These are phyloP conservation scores for Fusarium penzigii DNA, from an alignment of 2,329 filamentous ascomycete species.

Conservation along the genomic window DNA sequence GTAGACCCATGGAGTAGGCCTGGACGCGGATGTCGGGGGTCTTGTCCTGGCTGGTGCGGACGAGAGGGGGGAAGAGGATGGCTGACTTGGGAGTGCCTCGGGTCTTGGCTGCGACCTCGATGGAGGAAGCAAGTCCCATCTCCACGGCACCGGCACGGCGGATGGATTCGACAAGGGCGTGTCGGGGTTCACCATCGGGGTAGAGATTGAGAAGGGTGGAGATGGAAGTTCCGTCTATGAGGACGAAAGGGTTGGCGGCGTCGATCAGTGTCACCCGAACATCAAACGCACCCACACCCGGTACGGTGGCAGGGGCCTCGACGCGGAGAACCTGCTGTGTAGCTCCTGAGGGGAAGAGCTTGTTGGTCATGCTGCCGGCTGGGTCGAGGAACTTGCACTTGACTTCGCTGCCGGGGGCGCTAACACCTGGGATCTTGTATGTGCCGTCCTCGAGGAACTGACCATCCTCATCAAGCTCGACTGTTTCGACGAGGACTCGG, in stretches of 20 bases:
- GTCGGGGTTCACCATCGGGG: constrained; percentile 1
- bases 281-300: constrained; percentile 32
- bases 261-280: constrained; percentile 37
- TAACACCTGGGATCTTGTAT: constrained; percentile 61
- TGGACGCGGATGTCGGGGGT: constrained; percentile 43
- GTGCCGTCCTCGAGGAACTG: constrained; percentile 49
- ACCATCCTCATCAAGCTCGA: constrained; percentile 49
- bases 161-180: constrained; percentile 48
- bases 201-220: constrained; percentile 20
- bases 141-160: constrained; percentile 53
- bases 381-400: constrained; percentile 60
- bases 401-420: constrained; percentile 52
- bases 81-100: constrained; percentile 56
- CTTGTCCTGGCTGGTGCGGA: background rate
- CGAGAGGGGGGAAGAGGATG: constrained; percentile 40
- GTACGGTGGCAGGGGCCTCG: background rate
- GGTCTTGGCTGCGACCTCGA: constrained; percentile 34
- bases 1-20: constrained; percentile 51
- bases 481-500: constrained; percentile 55
- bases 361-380: constrained; percentile 60
- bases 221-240: constrained; percentile 43
- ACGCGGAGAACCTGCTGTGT: constrained; percentile 36
- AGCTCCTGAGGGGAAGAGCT: constrained; percentile 59
- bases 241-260: constrained; percentile 44
- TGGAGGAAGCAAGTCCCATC: constrained; percentile 54